These are phyloP conservation scores for Exophiala spinifera DNA, from an alignment of 2,329 filamentous ascomycete genomes.

Conservation along the genomic window DNA sequence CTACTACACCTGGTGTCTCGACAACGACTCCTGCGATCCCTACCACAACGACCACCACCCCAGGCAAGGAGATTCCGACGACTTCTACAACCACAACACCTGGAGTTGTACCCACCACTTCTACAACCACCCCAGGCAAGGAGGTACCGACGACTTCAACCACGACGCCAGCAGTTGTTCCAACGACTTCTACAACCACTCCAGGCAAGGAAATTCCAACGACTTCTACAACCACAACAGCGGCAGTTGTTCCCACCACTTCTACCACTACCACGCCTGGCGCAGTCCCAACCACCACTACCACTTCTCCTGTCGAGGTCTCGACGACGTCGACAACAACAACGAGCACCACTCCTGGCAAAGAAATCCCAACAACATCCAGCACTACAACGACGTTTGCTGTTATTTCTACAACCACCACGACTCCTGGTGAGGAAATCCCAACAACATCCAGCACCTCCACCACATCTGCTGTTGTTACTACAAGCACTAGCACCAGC, in stretches of 20 bases:
- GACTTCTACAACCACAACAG: slow-evolving; percentile 1
- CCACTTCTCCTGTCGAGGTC: neutral
- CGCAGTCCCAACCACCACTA: slow-evolving; percentile 2
- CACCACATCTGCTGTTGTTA: neutral
- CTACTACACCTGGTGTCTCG: neutral
- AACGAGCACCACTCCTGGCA: slow-evolving; percentile 2
- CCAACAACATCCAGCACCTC: slow-evolving; percentile 9
- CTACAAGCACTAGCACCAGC: too few species aligned
- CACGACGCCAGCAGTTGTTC: neutral
- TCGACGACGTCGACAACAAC: slow-evolving; percentile 9
- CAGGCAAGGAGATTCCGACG: neutral
- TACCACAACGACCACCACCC: slow-evolving; percentile 9
- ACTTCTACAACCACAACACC: slow-evolving; percentile 1
- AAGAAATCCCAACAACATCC: neutral
- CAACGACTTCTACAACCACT: slow-evolving; percentile 5
- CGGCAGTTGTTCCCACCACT: slow-evolving; percentile 9
- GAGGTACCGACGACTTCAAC: slow-evolving; percentile 4
- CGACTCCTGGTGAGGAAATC: neutral
- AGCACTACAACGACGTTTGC: too few species aligned
- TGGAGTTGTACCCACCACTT: slow-evolving; percentile 13
- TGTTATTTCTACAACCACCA: neutral
- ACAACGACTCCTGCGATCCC: slow-evolving; percentile 3
- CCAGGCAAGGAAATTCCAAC: neutral
- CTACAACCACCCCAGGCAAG: slow-evolving; percentile 6
- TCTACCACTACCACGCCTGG: slow-evolving; percentile 10